Evolutionary conservation across 352 stramenopile species (phyloP).

Genomic region (Thalassiosira oceanica): DNA sequence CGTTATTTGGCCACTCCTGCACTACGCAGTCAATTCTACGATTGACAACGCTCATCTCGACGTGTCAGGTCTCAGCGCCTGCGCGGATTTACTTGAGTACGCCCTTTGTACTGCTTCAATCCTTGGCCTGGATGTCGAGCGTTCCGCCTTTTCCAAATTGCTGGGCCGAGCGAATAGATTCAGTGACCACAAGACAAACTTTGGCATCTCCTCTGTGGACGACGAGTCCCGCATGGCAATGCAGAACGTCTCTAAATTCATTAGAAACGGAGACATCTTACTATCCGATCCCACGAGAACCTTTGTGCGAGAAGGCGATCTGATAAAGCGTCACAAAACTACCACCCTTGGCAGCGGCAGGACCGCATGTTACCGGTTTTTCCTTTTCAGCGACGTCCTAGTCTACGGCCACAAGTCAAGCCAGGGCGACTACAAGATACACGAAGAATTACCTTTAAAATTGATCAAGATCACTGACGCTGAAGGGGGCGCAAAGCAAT

Average conservation of each 20-base stretch:
- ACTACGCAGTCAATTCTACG: conserved; percentile 78
- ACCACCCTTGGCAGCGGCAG: too few species aligned
- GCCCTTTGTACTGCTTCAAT: conserved; percentile 75
- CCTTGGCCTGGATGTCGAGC: conserved; percentile 77
- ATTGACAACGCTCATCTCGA: conserved; percentile 81
- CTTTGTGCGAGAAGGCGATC: conserved; percentile 92
- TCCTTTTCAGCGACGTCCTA: conserved; percentile 86
- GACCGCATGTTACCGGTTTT: conserved; percentile 84
- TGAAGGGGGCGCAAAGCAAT: conserved; percentile 59
- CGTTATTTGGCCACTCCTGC: conserved; percentile 93
- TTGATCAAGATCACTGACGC: conserved; percentile 85
- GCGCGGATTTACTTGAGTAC: conserved; percentile 78
- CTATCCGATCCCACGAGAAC: conserved; percentile 89
- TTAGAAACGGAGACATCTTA: conserved; percentile 89
- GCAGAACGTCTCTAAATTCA: conserved; percentile 83
- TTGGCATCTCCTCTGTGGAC: too few species aligned
- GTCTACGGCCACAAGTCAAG: conserved; percentile 82
- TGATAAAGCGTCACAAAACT: conserved; percentile 90
- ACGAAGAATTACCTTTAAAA: conserved; percentile 81
- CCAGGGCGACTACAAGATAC: conserved; percentile 76
- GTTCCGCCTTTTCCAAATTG: conserved; percentile 75
- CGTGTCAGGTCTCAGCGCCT: conserved; percentile 63
- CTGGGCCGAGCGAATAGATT: conserved; percentile 76
- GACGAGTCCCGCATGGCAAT: too few species aligned
- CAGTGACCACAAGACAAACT: too few species aligned